Evolutionary conservation across 2,329 filamentous ascomycete species (phyloP), one percentile per base, ranked within the genome.

Genomic region (Escovopsis weberi): DNA sequence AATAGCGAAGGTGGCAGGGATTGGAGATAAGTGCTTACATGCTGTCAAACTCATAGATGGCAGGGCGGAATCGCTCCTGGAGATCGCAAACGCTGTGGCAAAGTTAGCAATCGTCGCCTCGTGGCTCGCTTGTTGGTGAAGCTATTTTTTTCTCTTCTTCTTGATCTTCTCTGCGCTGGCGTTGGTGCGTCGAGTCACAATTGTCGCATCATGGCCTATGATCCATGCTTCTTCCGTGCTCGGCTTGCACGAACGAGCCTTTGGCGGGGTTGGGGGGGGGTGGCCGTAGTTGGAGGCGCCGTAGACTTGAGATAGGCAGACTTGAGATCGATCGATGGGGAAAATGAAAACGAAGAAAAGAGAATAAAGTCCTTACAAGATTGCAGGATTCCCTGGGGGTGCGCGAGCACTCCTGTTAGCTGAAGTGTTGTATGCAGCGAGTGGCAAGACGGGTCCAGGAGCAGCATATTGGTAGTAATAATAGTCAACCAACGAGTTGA

Each of bases 11-110:
- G 9, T 28, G 35, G 33, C 23, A 23, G 23, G 23, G 23, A 23
- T 23, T 3, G 33, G 38, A 41, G 38, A 7, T 28, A 37, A 38
- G 7, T 8, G 58, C 67, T 45, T 68, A 85, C 79, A 95, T 74
- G 59, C 83, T 86, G 49, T 85, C 75, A 57, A 88, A 95, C 57
- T 93, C 80, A 64, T 81, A 75, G 54, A 96, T 94, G 43, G 80
- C 81, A 8, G 70, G 68, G 47, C 85, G 76, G 65, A 96, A 96
- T 61, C 87, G 93, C 52, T 95, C 89, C 66, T 96, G 89, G 49
- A 96, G 71, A 57, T 96, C 89, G 66, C 89, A 96, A 58, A 96
- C 76, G 55, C 88, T 95, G 43, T 6, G 23, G 23, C 23, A 23
- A 23, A 4, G 23, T 23, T 23, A 23, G 23, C 23, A 23, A 4